Percentiles rank a stretch among this genome's conserved stretches.
phyloP scores from a whole-genome alignment of 2,329 filamentous ascomycete genomes.

The Ophiocordyceps camponoti-saundersi region DNA sequence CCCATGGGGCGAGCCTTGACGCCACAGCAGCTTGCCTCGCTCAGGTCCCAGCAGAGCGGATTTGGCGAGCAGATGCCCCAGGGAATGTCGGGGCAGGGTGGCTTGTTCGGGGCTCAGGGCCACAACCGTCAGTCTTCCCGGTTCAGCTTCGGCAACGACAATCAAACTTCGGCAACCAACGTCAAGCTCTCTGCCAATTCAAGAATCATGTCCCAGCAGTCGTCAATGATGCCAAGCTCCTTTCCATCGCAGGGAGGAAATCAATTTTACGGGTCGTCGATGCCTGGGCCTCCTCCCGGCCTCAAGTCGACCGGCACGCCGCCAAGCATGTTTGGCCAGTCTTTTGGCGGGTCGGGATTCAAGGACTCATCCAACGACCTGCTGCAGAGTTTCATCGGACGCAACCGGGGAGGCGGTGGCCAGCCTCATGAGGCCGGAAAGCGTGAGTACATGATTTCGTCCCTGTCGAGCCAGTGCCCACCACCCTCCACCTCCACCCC shows the following conservation, averaged over 20 bases:
- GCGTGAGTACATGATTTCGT: slow-evolving; percentile 97
- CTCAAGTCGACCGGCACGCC: slow-evolving; percentile 91
- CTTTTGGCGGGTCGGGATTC: slow-evolving; percentile 62
- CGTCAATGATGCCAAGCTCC: slow-evolving; percentile 64
- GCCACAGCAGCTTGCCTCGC: slow-evolving; percentile 54
- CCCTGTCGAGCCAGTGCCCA: slow-evolving; percentile 75
- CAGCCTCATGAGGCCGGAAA: slow-evolving; percentile 76
- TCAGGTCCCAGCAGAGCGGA: slow-evolving; percentile 46
- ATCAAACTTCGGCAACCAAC: slow-evolving; percentile 27
- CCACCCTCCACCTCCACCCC: slow-evolving; percentile 65
- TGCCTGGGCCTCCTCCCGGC: slow-evolving; percentile 86
- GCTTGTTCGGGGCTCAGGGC: slow-evolving; percentile 39
- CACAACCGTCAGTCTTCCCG: slow-evolving; percentile 74
- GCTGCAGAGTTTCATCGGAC: slow-evolving; percentile 67
- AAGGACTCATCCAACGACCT: slow-evolving; percentile 52
- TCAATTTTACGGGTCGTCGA: slow-evolving; percentile 68
- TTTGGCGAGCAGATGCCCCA: slow-evolving; percentile 44
- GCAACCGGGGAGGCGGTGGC: slow-evolving; percentile 46
- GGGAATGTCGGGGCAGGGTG: slow-evolving; percentile 30
- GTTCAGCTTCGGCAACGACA: slow-evolving; percentile 75
- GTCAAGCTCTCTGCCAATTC: slow-evolving; percentile 67
- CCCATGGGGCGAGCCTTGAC: slow-evolving; percentile 55
- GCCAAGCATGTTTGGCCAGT: slow-evolving; percentile 86
- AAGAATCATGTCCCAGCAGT: slow-evolving; percentile 69
- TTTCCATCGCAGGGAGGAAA: slow-evolving; percentile 43